Evolutionary conservation across 163 green algal species (phyloP).

Genomic region (Chloromonas sp.): DNA sequence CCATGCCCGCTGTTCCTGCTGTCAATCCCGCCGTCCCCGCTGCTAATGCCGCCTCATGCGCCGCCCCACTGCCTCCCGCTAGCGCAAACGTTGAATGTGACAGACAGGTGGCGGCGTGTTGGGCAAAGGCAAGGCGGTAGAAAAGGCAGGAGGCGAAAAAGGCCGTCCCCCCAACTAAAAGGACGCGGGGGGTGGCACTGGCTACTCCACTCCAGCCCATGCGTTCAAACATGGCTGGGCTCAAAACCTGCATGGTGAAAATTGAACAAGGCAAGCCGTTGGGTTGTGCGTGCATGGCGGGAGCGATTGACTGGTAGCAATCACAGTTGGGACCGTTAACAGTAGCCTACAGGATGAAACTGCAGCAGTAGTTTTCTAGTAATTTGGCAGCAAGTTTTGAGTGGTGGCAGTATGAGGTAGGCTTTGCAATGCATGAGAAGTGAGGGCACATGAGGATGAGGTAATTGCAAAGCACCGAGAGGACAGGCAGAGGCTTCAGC

Average conservation of each 20-base stretch:
- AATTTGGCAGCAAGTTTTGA: too few species aligned
- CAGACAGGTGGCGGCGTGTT: neutral
- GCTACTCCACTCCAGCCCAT: conserved; percentile 78
- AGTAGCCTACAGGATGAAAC: too few species aligned
- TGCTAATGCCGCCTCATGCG: neutral
- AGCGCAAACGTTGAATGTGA: neutral
- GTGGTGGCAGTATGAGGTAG: too few species aligned
- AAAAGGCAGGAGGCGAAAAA: conserved; percentile 79
- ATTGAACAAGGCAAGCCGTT: too few species aligned
- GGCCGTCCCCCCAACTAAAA: conserved; percentile 42
- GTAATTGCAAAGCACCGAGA: too few species aligned
- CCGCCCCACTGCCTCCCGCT: neutral
- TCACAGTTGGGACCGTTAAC: too few species aligned
- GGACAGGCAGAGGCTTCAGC: too few species aligned
- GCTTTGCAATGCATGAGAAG: too few species aligned
- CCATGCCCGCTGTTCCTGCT: neutral
- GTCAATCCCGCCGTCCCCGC: neutral
- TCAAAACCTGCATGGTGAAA: conserved; percentile 16
- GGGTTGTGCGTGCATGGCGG: too few species aligned
- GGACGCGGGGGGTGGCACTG: conserved; percentile 63
- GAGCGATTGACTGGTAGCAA: too few species aligned
- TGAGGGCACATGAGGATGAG: too few species aligned
- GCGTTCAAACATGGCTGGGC: conserved; percentile 69
- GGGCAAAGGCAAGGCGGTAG: conserved; percentile 43
- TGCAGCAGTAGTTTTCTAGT: too few species aligned